These are phyloP conservation scores for Pseudomassariella vexata DNA, from an alignment of 2,329 filamentous ascomycete genomes.

Conservation along the genomic window DNA sequence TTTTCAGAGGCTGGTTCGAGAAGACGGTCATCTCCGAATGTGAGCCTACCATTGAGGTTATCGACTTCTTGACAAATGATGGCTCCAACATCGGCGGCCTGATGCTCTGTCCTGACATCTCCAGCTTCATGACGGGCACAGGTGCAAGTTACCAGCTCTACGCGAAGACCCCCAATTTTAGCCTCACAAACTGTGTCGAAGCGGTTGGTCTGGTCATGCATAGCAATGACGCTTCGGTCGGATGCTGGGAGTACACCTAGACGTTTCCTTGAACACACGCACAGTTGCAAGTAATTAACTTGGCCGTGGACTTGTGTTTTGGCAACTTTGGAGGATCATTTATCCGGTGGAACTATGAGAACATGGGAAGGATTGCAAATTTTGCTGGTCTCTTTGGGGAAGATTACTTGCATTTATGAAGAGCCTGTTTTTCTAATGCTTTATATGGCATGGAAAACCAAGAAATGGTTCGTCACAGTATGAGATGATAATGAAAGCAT, in stretches of 20 bases:
- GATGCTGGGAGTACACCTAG: constrained; percentile 34
- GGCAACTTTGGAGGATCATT: too few species aligned
- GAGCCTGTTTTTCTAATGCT: too few species aligned
- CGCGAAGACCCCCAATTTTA: constrained; percentile 19
- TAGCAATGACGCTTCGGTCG: constrained; percentile 17
- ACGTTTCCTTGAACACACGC: too few species aligned
- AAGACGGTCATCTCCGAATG: constrained; percentile 20
- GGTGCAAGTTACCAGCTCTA: constrained; percentile 20
- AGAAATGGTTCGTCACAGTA: too few species aligned
- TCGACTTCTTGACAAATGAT: constrained; percentile 23
- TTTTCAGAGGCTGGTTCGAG: constrained; percentile 40
- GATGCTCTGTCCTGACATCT: constrained; percentile 17
- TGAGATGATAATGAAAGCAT: too few species aligned
- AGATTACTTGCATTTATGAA: too few species aligned
- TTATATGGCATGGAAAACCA: too few species aligned
- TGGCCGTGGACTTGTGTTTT: too few species aligned
- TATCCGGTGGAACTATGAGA: too few species aligned
- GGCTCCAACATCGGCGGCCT: constrained; percentile 20
- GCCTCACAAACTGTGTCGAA: constrained; percentile 22
- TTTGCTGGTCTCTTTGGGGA: too few species aligned
- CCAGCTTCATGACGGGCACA: constrained; percentile 13
- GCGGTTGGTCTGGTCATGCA: constrained; percentile 27
- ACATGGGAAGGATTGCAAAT: too few species aligned
- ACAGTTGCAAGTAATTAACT: not conserved
- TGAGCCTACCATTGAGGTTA: constrained; percentile 13